A percentile compares a stretch with the other conserved stretches of the same genome.
These are phyloP conservation scores for Apiotrichum sp. DNA, from an alignment of 1,284 basidiomycete genomes.

Conservation along the genomic window DNA sequence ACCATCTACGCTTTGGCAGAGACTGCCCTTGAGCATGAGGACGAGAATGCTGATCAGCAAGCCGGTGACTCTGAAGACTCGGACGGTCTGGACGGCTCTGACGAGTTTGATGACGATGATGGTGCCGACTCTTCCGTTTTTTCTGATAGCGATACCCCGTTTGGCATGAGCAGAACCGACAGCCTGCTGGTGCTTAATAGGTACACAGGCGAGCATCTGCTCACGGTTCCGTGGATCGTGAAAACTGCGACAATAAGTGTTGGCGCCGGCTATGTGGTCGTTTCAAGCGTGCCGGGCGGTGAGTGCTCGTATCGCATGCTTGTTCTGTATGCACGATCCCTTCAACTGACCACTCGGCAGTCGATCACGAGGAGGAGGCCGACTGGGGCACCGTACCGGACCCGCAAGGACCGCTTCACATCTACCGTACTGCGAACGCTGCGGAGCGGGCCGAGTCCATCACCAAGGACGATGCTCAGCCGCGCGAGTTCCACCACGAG, in stretches of 20 bases:
- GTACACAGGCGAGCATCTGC: constrained; percentile 7
- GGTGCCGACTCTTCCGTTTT: too few relatives aligned
- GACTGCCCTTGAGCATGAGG: not conserved
- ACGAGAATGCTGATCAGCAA: not conserved
- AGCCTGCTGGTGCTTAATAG: constrained; percentile 4
- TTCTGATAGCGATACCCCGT: too few relatives aligned
- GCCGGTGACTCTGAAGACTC: too few relatives aligned
- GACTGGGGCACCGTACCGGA: not conserved
- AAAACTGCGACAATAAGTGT: not conserved
- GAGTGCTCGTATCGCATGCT: not conserved
- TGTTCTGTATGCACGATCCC: not conserved
- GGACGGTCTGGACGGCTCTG: too few relatives aligned
- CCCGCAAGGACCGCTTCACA: not conserved
- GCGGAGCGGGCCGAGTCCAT: not conserved
- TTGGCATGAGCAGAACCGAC: not conserved
- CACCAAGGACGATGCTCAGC: not conserved
- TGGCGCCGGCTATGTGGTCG: constrained; percentile 8
- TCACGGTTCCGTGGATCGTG: constrained; percentile 1
- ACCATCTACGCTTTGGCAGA: constrained; percentile 5
- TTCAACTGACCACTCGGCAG: not conserved
- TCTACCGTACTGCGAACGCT: constrained; percentile 3
- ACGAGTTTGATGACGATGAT: too few relatives aligned
- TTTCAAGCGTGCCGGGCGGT: not conserved
- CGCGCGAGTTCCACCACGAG: not conserved
- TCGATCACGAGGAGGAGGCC: not conserved